phyloP scores from a whole-genome alignment of 2,329 filamentous ascomycete species.

The Fusarium nurragi region DNA sequence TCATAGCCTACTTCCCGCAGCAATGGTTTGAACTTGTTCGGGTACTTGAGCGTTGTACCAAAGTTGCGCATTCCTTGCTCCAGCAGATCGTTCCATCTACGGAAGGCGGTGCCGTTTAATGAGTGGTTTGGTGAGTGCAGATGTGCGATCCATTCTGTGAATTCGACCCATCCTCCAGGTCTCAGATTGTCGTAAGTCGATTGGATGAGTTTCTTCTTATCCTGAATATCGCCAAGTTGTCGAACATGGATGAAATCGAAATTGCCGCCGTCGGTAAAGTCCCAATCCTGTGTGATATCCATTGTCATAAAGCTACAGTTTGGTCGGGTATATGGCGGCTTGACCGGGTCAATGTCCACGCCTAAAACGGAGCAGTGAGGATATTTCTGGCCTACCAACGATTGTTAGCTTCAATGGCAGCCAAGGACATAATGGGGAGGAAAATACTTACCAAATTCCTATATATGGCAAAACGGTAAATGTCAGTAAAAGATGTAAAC shows the following conservation, averaged over 20 bases:
- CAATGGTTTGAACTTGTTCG: conserved; percentile 24
- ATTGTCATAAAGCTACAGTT: conserved; percentile 33
- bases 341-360: conserved; percentile 34
- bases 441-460: conserved; percentile 34
- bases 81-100: conserved; percentile 36
- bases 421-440: background rate
- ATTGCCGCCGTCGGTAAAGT: conserved; percentile 17
- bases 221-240: conserved; percentile 31
- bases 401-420: conserved; percentile 5
- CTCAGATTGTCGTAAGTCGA: conserved; percentile 32
- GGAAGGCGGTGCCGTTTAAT: conserved; percentile 31
- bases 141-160: conserved; percentile 40
- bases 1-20: conserved; percentile 33
- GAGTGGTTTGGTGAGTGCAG: conserved; percentile 39
- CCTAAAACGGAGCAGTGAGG: conserved; percentile 35
- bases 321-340: conserved; percentile 25
- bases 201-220: conserved; percentile 29
- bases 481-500: conserved; percentile 3
- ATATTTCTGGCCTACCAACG: conserved; percentile 30
- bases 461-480: background rate
- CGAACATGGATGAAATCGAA: conserved; percentile 37
- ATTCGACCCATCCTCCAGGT: conserved; percentile 40
- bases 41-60: conserved; percentile 31
- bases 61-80: conserved; percentile 33
- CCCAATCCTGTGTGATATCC: conserved; percentile 37